These are phyloP conservation scores for Boletus fagicola DNA, from an alignment of 768 basidiomycete species.

Conservation along the genomic window DNA sequence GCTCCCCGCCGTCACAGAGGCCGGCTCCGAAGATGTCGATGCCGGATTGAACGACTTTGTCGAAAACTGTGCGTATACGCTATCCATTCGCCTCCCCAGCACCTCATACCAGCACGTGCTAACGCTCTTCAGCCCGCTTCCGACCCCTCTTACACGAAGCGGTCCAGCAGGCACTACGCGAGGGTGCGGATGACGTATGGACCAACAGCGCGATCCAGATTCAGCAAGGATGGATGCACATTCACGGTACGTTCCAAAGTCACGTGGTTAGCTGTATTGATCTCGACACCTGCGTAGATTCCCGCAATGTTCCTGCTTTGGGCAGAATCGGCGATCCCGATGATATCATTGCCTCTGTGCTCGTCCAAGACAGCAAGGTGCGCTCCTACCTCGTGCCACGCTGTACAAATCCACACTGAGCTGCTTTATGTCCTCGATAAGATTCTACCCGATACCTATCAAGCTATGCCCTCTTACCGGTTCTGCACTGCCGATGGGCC, in stretches of 20 bases:
- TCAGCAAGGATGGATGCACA: slow-evolving; percentile 84
- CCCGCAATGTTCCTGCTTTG: slow-evolving; percentile 69
- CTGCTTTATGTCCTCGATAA: slow-evolving; percentile 23
- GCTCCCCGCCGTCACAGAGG: slow-evolving; percentile 52
- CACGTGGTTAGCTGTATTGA: background rate
- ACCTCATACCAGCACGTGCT: background rate
- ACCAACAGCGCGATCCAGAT: slow-evolving; percentile 62
- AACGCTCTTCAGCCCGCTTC: slow-evolving; percentile 50
- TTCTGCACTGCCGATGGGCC: slow-evolving; percentile 75
- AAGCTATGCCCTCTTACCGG: slow-evolving; percentile 82
- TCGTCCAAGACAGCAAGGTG: slow-evolving; percentile 69
- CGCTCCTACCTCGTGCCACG: slow-evolving; percentile 3
- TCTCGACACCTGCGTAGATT: slow-evolving; percentile 42
- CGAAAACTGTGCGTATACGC: slow-evolving; percentile 57
- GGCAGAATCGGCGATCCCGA: slow-evolving; percentile 80
- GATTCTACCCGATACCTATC: slow-evolving; percentile 72
- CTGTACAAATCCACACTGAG: background rate
- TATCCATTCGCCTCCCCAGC: background rate
- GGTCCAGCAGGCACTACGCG: slow-evolving; percentile 50
- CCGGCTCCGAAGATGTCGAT: slow-evolving; percentile 34
- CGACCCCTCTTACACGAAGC: slow-evolving; percentile 58
- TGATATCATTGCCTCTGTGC: slow-evolving; percentile 76
- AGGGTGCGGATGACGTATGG: slow-evolving; percentile 65
- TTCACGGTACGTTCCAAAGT: slow-evolving; percentile 46
- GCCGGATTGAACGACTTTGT: slow-evolving; percentile 68